Evolutionary conservation across 805 yeast genomes (phyloP).

Genomic region (Trichomonascus vanleenenianus): DNA sequence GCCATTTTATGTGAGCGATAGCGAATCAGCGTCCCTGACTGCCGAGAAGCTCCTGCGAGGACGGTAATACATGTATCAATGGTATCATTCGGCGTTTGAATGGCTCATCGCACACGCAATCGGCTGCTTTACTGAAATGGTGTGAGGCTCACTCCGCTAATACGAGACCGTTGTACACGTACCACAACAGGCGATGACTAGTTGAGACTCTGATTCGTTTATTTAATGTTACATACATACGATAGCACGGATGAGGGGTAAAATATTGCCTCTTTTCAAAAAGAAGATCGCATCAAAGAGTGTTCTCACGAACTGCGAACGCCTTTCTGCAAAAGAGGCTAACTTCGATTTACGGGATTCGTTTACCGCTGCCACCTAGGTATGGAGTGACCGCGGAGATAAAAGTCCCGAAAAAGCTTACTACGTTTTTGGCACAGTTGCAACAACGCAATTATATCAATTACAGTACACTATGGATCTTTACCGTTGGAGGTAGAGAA

Average conservation of each 20-base stretch:
- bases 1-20: too few species aligned
- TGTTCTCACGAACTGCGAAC: background rate
- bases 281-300: background rate
- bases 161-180: background rate
- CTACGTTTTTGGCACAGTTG: too few species aligned
- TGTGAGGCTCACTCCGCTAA: background rate
- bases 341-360: slow-evolving; percentile 8
- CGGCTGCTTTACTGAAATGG: too few species aligned
- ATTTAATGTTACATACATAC: background rate
- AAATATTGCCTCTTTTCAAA: slow-evolving; percentile 2
- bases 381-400: slow-evolving; percentile 11
- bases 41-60: too few species aligned
- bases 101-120: too few species aligned
- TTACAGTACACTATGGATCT: too few species aligned
- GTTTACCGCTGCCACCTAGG: slow-evolving; percentile 12
- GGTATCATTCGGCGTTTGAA: too few species aligned
- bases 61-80: too few species aligned
- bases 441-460: too few species aligned
- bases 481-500: too few species aligned
- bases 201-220: background rate
- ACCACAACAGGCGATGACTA: background rate
- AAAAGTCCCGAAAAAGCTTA: background rate
- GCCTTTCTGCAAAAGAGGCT: background rate
- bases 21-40: too few species aligned
- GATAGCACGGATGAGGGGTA: background rate